Percentiles rank a stretch among this genome's conserved stretches.
Conservation (phyloP, 306 rosid species). For the Dicorynia guianensis region DNA sequence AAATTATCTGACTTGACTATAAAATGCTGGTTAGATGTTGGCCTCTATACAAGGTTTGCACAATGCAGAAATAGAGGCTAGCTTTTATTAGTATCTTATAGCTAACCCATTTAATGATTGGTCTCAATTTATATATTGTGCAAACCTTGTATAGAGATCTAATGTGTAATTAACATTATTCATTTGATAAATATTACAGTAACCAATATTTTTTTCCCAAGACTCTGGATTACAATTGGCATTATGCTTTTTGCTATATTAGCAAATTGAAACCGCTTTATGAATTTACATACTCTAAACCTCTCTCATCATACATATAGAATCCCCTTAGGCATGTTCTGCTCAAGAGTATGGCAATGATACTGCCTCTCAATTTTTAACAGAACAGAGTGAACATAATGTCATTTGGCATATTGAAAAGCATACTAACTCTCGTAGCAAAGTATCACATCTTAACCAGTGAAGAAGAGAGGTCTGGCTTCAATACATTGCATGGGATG, state of each 20-base stretch:
- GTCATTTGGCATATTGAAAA: not conserved
- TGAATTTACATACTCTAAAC: not conserved
- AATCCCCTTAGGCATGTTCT: not conserved
- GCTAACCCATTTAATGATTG: too few relatives aligned
- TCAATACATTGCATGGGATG: not conserved
- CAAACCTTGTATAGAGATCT: too few relatives aligned
- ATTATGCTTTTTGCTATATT: not conserved
- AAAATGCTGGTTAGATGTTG: too few relatives aligned
- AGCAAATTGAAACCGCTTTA: not conserved
- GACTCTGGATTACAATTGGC: not conserved
- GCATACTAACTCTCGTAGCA: not conserved
- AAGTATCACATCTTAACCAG: not conserved
- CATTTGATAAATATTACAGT: not conserved
- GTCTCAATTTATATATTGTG: too few relatives aligned
- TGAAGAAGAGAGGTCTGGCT: not conserved
- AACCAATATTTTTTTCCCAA: not conserved
- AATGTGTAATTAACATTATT: too few relatives aligned
- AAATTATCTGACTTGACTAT: not conserved
- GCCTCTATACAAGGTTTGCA: too few relatives aligned
- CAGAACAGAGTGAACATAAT: not conserved
- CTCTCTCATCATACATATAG: not conserved
- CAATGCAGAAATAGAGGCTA: too few relatives aligned
- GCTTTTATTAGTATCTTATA: too few relatives aligned
- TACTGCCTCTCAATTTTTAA: not conserved
- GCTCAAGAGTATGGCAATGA: not conserved